phyloP scores from a whole-genome alignment of 768 basidiomycete genomes.

The Mycena pura region DNA sequence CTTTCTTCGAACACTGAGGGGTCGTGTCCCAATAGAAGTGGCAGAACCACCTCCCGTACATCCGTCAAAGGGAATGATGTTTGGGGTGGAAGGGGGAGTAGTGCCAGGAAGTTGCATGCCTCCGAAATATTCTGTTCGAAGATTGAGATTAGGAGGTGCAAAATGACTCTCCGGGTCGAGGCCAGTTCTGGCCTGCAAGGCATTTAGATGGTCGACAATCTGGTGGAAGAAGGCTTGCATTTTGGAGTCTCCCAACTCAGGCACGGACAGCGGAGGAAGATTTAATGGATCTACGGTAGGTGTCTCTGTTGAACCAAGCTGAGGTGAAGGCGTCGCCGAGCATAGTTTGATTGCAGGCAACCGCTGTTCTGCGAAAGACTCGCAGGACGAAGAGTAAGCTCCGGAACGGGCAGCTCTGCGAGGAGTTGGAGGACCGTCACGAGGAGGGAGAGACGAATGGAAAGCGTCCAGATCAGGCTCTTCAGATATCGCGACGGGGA shows the following conservation, averaged over 20 bases:
- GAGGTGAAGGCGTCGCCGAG: constrained; percentile 31
- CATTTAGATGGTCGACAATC: constrained; percentile 80
- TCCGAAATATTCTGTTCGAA: constrained; percentile 13
- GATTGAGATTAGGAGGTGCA: constrained; percentile 25
- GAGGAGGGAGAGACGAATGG: constrained; percentile 53
- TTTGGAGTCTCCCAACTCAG: constrained; percentile 73
- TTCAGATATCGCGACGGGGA: constrained; percentile 33
- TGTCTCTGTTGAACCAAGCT: constrained; percentile 33
- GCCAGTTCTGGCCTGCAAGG: constrained; percentile 64
- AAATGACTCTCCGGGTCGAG: constrained; percentile 16
- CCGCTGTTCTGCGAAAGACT: constrained; percentile 9
- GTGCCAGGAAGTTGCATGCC: neutral
- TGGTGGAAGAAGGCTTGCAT: constrained; percentile 89
- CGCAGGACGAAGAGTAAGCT: constrained; percentile 24
- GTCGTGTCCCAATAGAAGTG: constrained; percentile 42
- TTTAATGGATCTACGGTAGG: constrained; percentile 33
- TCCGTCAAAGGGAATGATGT: constrained; percentile 2
- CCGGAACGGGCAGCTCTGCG: constrained; percentile 53
- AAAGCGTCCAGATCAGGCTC: constrained; percentile 35
- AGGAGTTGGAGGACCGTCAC: constrained; percentile 68
- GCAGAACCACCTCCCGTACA: constrained; percentile 1
- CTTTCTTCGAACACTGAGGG: constrained; percentile 53
- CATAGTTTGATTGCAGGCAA: constrained; percentile 25
- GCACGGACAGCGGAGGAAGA: constrained; percentile 61
- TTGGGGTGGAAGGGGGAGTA: constrained; percentile 25